A percentile compares a stretch with the other conserved stretches of the same genome.
phyloP scores from a whole-genome alignment of 2,329 filamentous ascomycete genomes.

The Fusarium incarnatum region DNA sequence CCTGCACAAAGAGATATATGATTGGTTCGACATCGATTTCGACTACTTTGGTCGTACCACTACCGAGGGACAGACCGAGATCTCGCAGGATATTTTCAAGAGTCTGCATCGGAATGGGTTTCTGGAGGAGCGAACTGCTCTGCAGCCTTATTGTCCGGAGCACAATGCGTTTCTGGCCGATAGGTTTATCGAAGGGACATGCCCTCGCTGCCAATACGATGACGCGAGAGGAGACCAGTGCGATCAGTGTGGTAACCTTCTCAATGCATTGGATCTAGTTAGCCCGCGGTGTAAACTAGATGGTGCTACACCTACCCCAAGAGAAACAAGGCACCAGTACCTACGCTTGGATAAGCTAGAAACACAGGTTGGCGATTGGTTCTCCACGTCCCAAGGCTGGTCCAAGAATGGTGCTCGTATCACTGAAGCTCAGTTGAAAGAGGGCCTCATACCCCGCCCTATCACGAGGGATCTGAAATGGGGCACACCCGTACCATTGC shows the following conservation, averaged over 20 bases:
- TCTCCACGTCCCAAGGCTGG: not conserved
- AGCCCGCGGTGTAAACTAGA: not conserved
- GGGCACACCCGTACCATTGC: too few relatives aligned
- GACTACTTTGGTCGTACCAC: not conserved
- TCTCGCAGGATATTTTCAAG: not conserved
- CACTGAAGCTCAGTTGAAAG: too few relatives aligned
- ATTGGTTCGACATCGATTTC: not conserved
- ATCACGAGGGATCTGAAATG: too few relatives aligned
- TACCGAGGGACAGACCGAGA: not conserved
- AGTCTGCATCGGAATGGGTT: not conserved
- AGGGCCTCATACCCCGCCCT: accelerated
- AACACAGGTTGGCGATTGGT: accelerated
- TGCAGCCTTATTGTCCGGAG: not conserved
- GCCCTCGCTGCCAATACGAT: not conserved
- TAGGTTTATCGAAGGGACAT: not conserved
- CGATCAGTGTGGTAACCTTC: not conserved
- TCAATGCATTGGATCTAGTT: not conserved
- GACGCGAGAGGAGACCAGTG: not conserved
- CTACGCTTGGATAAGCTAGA: not conserved
- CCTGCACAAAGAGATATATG: not conserved
- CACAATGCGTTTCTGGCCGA: not conserved
- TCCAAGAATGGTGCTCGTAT: not conserved
- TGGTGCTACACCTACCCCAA: not conserved
- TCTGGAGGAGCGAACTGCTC: not conserved
- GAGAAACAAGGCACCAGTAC: not conserved